These are phyloP conservation scores for Herpetomonas samuelpessoai DNA, from an alignment of 208 protist species.

Conservation along the genomic window DNA sequence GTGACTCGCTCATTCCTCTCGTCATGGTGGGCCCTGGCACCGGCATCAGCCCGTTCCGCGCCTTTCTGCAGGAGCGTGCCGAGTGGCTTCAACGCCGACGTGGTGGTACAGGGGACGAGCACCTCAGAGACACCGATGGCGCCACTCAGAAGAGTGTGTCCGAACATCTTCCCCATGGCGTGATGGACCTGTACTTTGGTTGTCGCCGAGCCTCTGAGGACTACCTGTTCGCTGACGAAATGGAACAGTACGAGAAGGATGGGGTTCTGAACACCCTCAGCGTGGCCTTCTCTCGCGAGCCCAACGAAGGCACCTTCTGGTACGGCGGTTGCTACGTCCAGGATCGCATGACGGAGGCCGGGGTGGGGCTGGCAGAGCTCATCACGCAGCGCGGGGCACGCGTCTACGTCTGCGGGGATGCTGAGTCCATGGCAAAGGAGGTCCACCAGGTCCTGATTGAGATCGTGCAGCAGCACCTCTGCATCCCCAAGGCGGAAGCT, in stretches of 20 bases:
- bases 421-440: constrained; percentile 56
- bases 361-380: constrained; percentile 26
- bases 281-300: constrained; percentile 56
- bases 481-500: constrained; percentile 10
- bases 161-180: not conserved
- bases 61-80: constrained; percentile 82
- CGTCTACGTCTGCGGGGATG: constrained; percentile 74
- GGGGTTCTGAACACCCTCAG: constrained; percentile 33
- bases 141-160: not conserved
- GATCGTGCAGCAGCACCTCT: constrained; percentile 36
- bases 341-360: constrained; percentile 45
- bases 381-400: constrained; percentile 38
- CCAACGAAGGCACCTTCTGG: constrained; percentile 50
- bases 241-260: constrained; percentile 30
- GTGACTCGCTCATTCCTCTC: constrained; percentile 41
- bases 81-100: constrained; percentile 21
- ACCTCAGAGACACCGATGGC: not conserved
- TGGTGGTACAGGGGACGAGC: not conserved
- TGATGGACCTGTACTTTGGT: constrained; percentile 55
- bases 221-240: constrained; percentile 48
- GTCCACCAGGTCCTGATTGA: constrained; percentile 40
- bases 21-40: constrained; percentile 89
- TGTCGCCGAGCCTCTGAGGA: constrained; percentile 39
- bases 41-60: constrained; percentile 78
- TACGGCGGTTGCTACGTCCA: constrained; percentile 75